phyloP scores from a whole-genome alignment of 495 filamentous ascomycete genomes.

The Paragyromitra xinjiangensis region DNA sequence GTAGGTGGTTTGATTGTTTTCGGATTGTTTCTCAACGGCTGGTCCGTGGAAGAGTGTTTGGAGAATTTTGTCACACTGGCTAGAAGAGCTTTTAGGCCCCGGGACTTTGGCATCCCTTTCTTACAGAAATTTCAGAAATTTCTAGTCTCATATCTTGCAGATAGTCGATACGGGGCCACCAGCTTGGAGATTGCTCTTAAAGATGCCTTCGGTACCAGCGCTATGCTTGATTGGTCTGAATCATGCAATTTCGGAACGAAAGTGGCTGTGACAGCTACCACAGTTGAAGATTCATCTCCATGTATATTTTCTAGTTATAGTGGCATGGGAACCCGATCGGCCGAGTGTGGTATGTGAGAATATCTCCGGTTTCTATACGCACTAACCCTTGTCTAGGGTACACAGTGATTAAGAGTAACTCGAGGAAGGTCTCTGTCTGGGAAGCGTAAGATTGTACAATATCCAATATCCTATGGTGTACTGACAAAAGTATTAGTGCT shows the following conservation, averaged over 20 bases:
- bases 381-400: constrained; percentile 36
- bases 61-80: constrained; percentile 43
- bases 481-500: constrained; percentile 22
- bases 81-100: constrained; percentile 33
- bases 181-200: constrained; percentile 45
- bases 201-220: constrained; percentile 38
- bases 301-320: constrained; percentile 56
- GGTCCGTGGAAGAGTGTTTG: constrained; percentile 41
- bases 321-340: constrained; percentile 31
- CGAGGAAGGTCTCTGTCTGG: constrained; percentile 31
- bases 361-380: background rate
- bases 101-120: constrained; percentile 21
- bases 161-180: constrained; percentile 42
- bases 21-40: constrained; percentile 45
- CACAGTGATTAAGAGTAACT: constrained; percentile 22
- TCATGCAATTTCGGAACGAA: background rate
- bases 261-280: constrained; percentile 50
- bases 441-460: constrained; percentile 43
- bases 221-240: constrained; percentile 25
- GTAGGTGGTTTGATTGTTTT: constrained; percentile 39
- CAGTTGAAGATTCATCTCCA: constrained; percentile 33
- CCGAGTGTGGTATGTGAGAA: constrained; percentile 10
- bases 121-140: constrained; percentile 26
- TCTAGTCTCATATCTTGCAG: constrained; percentile 35
- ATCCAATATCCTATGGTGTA: background rate